Base-by-base conservation (phyloP, 768 basidiomycete genomes). In the Favolaschia claudopus region DNA sequence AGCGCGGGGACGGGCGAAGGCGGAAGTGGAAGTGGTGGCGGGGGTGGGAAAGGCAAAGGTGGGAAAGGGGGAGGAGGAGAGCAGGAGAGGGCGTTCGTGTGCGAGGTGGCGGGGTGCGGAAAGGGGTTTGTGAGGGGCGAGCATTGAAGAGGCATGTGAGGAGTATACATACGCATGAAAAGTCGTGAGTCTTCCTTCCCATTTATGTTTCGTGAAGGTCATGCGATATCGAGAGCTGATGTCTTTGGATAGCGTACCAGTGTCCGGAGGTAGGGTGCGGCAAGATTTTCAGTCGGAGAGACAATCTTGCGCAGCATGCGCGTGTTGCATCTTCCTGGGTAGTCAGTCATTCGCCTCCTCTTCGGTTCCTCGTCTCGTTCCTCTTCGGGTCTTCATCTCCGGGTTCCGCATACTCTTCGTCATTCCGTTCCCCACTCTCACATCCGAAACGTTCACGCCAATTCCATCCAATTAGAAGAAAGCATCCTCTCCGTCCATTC, bases 101-200 rank as follows among this genome's bases (percentile, higher is more conserved):
- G 85, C 67, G 62, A 66, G 4, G 84, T 82, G 0, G 73, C 77
- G 0, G 83, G 76, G 4, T 87, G 85, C 61, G 77, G 76, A n/a
- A 85, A 85, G 72, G 77, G 78, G 31, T 87, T 87, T 53, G 78
- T 75, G 38, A 73, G 86, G 14, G 74, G 77, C 5, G 84, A 86
- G 53, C 86, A 87, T 68, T 87, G 36, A 84, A 85, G 68, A 72
- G 86, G 24, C 86, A 87, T 66, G 76, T 86, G 36, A 62, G 79
- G 24, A 80, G 79, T 27, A 79, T 87, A 34, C 85, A 87, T 68
- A 85, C 85, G 33, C 72, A 84, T 60, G 83, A 86, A 63, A 85
- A 82, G 72, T n/a, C 82, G 85, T 87, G 56, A 60, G 85, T 71
- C 1, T 12, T 28, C 15, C 25, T 57, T 39, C 44, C 28, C 13